Base-by-base conservation (phyloP, 2,329 filamentous ascomycete genomes). In the Curvularia sp. region DNA sequence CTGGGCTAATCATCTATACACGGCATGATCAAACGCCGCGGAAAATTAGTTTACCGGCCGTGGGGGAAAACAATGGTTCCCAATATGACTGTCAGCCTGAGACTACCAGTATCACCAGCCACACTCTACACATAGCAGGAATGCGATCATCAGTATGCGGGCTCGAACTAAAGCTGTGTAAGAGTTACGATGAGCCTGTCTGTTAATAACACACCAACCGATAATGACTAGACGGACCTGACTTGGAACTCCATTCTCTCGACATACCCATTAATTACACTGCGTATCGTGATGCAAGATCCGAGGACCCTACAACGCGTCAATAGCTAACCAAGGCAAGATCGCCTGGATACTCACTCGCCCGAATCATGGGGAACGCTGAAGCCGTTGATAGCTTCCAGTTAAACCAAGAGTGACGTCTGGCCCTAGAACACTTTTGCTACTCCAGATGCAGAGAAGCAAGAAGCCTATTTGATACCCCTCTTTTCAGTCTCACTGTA, bases 401-500 rank as follows among this genome's bases (percentile, higher is more conserved):
- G n/a, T 42, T 23, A 19, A 39, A 41, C 36, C 30, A 21, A 15
- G 19, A 30, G 21, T 25, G 18, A 38, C 21, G 27, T 12, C 51
- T 34, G 42, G 19, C 28, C 21, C 25, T 21, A 18, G 19, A 19
- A 23, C 19, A 19, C 7, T 12, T 18, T 3, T 30, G 30, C 32
- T 30, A 28, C 47, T 28, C 39, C 18, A 28, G 15, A 21, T 41
- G 23, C 13, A 30, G 15, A 42, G 21, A 18, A 36, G 42, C 32
- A 25, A 36, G 30, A 27, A 30, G 15, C 48, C 62, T 65, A 76
- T 57, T 75, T 76, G 59, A 97, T 81, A 1, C 93, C 93, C 63
- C 93, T 84, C 81, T 95, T 96, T 84, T 97, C 94, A 72, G 90
- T 91, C 78, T 98, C 94, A 5, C 92, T 95, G 72, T 94, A 97